phyloP scores from a whole-genome alignment of 2,329 filamentous ascomycete species.

The Phialophora macrospora region DNA sequence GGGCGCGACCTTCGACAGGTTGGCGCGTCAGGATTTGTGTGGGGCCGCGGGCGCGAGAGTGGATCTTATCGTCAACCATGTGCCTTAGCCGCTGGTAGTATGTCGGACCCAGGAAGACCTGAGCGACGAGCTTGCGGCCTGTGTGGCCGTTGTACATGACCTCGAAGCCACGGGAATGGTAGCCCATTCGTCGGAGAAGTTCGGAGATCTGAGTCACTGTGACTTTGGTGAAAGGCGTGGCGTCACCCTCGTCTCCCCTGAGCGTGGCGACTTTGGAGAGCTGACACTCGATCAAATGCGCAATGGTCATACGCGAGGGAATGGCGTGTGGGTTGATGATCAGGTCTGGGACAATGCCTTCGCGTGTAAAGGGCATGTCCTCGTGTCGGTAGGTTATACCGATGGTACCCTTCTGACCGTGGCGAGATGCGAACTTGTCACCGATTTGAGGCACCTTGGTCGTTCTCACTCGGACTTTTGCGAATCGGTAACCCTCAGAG shows the following conservation, averaged over 20 bases:
- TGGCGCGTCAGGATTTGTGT: slow-evolving; percentile 97
- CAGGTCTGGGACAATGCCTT: slow-evolving; percentile 90
- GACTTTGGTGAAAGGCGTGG: slow-evolving; percentile 96
- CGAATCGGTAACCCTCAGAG: slow-evolving; percentile 89
- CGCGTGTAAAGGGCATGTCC: slow-evolving; percentile 96
- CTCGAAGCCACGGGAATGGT: slow-evolving; percentile 96
- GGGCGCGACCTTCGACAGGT: slow-evolving; percentile 95
- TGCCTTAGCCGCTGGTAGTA: slow-evolving; percentile 98
- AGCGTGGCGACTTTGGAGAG: slow-evolving; percentile 94
- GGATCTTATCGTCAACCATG: slow-evolving; percentile 99
- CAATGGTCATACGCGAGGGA: slow-evolving; percentile 99
- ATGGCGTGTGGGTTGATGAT: slow-evolving; percentile 99
- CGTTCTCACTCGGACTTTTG: slow-evolving; percentile 95
- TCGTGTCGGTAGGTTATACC: slow-evolving; percentile 97
- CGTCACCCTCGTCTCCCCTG: slow-evolving; percentile 93
- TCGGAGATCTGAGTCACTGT: slow-evolving; percentile 92
- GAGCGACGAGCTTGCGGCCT: slow-evolving; percentile 86
- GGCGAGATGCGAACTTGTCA: slow-evolving; percentile 98
- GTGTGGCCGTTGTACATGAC: slow-evolving; percentile 99
- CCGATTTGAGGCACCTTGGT: slow-evolving; percentile 99
- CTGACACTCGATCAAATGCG: slow-evolving; percentile 98
- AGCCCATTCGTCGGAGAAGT: slow-evolving; percentile 84
- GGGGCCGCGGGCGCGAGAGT: slow-evolving; percentile 94
- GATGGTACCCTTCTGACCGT: slow-evolving; percentile 98
- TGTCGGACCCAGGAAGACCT: slow-evolving; percentile 95